phyloP scores from a whole-genome alignment of 2,329 filamentous ascomycete genomes.

The Cladosporium phlei region DNA sequence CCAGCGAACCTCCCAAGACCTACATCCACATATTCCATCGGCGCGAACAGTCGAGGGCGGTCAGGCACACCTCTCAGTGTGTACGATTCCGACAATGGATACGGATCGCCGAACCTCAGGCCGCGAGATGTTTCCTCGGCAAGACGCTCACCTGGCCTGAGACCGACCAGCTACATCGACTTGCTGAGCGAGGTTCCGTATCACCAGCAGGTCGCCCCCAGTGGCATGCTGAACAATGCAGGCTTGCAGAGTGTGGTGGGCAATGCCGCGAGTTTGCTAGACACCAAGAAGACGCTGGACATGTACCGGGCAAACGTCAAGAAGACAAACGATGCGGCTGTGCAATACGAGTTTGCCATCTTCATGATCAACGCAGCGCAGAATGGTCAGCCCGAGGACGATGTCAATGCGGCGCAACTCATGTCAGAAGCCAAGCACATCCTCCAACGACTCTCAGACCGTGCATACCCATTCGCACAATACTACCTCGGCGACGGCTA shows the following conservation, averaged over 20 bases:
- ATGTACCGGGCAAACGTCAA: conserved; percentile 98
- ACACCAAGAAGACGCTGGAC: conserved; percentile 87
- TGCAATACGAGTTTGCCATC: conserved; percentile 94
- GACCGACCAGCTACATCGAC: conserved; percentile 58
- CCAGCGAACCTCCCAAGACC: conserved; percentile 50
- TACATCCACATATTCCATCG: conserved; percentile 68
- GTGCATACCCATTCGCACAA: conserved; percentile 91
- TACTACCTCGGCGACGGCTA: conserved; percentile 96
- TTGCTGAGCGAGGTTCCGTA: conserved; percentile 64
- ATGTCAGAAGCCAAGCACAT: conserved; percentile 85
- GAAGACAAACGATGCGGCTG: conserved; percentile 84
- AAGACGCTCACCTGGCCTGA: conserved; percentile 52
- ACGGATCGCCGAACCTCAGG: conserved; percentile 38
- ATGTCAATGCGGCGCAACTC: conserved; percentile 54
- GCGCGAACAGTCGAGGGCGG: conserved; percentile 66
- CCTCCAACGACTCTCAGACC: conserved; percentile 77
- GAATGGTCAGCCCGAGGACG: conserved; percentile 53
- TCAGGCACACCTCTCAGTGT: conserved; percentile 47
- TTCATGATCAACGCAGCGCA: conserved; percentile 88
- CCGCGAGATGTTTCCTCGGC: conserved; percentile 49
- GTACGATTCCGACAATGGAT: conserved; percentile 30
- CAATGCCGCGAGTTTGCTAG: conserved; percentile 83
- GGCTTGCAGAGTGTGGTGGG: conserved; percentile 74
- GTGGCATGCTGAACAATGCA: conserved; percentile 68
- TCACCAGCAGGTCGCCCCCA: conserved; percentile 68